Conservation (phyloP, 805 yeast genomes). For the Blastobotrys terrestris region DNA sequence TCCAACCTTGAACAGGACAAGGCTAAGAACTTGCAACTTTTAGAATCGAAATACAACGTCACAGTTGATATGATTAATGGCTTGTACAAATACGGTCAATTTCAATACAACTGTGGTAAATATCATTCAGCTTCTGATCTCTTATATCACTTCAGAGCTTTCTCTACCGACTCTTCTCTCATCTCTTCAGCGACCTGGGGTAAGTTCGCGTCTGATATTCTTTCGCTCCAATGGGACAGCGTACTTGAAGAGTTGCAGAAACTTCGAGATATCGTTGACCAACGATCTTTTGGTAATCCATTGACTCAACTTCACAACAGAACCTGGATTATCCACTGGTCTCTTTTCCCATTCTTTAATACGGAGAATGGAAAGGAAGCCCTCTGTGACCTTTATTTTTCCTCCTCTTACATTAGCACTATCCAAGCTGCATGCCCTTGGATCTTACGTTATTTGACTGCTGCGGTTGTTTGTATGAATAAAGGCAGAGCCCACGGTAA, state of each 20-base stretch:
- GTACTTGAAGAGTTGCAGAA: constrained; percentile 49
- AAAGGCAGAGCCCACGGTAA: constrained; percentile 26
- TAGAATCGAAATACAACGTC: constrained; percentile 41
- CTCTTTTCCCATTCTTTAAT: constrained; percentile 57
- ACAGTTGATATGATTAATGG: constrained; percentile 39
- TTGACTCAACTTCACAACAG: constrained; percentile 55
- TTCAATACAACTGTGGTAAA: constrained; percentile 59
- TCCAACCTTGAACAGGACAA: constrained; percentile 50
- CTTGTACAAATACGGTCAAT: constrained; percentile 53
- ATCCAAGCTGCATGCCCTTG: constrained; percentile 70
- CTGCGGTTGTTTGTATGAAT: constrained; percentile 41
- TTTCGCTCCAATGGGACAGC: constrained; percentile 45
- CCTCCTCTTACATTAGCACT: constrained; percentile 55
- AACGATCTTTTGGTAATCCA: constrained; percentile 47
- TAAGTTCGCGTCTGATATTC: constrained; percentile 54
- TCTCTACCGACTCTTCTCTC: constrained; percentile 46
- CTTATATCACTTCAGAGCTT: constrained; percentile 49
- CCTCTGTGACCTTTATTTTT: constrained; percentile 51
- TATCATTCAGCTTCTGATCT: constrained; percentile 54
- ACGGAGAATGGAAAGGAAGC: constrained; percentile 46
- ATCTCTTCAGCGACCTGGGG: constrained; percentile 63
- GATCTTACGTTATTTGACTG: constrained; percentile 59
- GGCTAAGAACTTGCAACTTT: constrained; percentile 43
- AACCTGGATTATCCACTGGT: constrained; percentile 66
- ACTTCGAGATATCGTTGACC: constrained; percentile 54